Evolutionary conservation across 2,329 filamentous ascomycete species (phyloP), one percentile per base, ranked within the genome.

Genomic region (Tolypocladium sp.): DNA sequence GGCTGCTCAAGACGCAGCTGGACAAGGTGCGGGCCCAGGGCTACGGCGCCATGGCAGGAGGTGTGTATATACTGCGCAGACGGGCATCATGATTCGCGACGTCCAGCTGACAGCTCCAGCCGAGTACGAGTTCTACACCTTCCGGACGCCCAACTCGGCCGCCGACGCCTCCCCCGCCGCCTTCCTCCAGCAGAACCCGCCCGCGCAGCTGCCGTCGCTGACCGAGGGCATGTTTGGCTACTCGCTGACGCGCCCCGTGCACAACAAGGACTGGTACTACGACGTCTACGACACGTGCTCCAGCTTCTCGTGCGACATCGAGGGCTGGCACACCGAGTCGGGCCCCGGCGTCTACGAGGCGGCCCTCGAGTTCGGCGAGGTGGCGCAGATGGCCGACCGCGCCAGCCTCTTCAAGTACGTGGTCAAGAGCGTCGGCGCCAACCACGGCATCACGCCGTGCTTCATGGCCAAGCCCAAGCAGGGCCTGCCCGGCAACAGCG

Each of bases 401-500:
- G 92, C 92, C 33, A 87, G 87, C 37, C 78, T 99, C 41, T 99
- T 97, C 86, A 99, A 99, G 81, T 90, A 96, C 67, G 86, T 89
- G 25, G 92, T 96, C 64, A 97, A 96, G 76, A 92, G 91, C 12
- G 84, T 96, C 44, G 91, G 90, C 52, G 89, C 86, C 59, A 89
- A 91, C 69, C 90, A 92, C 71, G 91, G 91, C 65, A 96, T 99
- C 70, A 96, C 91, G 0, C 94, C 94, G 0, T 96, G 91, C 74
- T 99, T 99, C 79, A 99, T 99, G 94, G 94, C 94, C 20, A 99
- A 99, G 75, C 94, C 94, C 3, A 87, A 90, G 64, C 84, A 95
- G 67, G 92, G 92, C 0, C 79, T 97, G 0, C 94, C 94, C 0
- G 94, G 94, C 54, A 97, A 97, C 77, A 94, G 89, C 63, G 94